These are phyloP conservation scores for Pisolithus microcarpus DNA, from an alignment of 768 basidiomycete species.

Conservation along the genomic window DNA sequence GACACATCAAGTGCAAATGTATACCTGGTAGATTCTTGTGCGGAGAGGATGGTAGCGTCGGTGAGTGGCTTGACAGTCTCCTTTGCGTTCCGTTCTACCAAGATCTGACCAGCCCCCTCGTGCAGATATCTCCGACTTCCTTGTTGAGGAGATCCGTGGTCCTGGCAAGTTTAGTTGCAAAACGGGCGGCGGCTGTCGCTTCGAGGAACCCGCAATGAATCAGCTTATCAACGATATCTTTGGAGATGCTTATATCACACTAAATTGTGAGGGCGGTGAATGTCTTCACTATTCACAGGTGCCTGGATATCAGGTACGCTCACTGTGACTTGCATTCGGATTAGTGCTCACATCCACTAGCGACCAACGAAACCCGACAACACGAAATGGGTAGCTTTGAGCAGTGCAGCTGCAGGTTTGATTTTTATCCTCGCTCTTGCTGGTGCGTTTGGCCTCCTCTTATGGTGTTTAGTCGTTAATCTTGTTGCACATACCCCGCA, in stretches of 20 bases:
- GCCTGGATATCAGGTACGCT: constrained; percentile 73
- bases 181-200: constrained; percentile 67
- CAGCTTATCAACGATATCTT: constrained; percentile 89
- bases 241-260: constrained; percentile 83
- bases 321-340: too few species aligned
- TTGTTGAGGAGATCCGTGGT: constrained; percentile 82
- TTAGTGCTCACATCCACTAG: constrained; percentile 26
- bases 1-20: constrained; percentile 82
- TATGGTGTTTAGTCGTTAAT: background rate
- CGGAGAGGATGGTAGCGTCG: constrained; percentile 89
- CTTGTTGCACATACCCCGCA: background rate
- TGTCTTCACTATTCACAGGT: constrained; percentile 92
- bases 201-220: constrained; percentile 97
- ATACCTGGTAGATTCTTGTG: constrained; percentile 94
- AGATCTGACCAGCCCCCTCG: background rate
- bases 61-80: constrained; percentile 39
- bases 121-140: constrained; percentile 89
- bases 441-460: constrained; percentile 30
- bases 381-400: constrained; percentile 75
- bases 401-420: constrained; percentile 68
- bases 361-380: constrained; percentile 79
- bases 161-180: constrained; percentile 83
- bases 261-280: constrained; percentile 84
- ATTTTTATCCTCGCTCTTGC: constrained; percentile 66
- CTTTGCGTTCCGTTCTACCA: background rate